Base-by-base conservation (phyloP, 2,329 filamentous ascomycete genomes). In the Botrytis sinoallii region DNA sequence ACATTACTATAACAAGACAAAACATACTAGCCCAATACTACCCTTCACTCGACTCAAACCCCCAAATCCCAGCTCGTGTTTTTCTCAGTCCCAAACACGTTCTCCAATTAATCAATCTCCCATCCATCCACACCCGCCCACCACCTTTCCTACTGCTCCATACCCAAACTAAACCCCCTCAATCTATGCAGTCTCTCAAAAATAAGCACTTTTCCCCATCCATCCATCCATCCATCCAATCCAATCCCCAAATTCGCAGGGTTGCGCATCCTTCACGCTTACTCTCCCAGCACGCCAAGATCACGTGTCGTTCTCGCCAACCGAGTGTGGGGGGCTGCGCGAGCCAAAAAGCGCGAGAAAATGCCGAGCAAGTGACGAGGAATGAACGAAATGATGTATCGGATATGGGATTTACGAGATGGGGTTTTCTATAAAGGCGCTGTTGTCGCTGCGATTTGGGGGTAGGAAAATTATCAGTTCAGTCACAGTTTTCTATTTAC, bases 301-400 rank as follows among this genome's bases (percentile, higher is more conserved):
- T 57, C 52, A 65, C 63, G 42, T 63, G 60, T 2, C 35, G 1
- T 2, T 7, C 14, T n/a, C 12, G 25, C 6, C n/a, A 57, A 61
- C 12, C 35, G 22, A 61, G 29, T 16, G 20, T 35, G 35, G 59
- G 60, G 35, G 22, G 12, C 38, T 35, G 18, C 5, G 42, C 63
- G 63, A 65, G 59, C 52, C n/a, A n/a, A 40, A 60, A 61, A 38
- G 42, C 63, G 63, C 63, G 63, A 65, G 63, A 65, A 65, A 65
- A 35, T 65, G 63, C 63, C 63, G 63, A 65, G 63, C 4, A 42
- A 8, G 35, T 18, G 52, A 29, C 52, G 52, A 57, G n/a, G 14
- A 57, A 29, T 57, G 52, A 7, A 29, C 52, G 52, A 57, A 29
- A 18, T 29, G 52, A 57, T 29, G 14, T 57, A 29, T 40, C 22